Percentiles rank a stretch among this genome's conserved stretches.
phyloP scores from a whole-genome alignment of 2,329 filamentous ascomycete species.

The Xylaria sp. region DNA sequence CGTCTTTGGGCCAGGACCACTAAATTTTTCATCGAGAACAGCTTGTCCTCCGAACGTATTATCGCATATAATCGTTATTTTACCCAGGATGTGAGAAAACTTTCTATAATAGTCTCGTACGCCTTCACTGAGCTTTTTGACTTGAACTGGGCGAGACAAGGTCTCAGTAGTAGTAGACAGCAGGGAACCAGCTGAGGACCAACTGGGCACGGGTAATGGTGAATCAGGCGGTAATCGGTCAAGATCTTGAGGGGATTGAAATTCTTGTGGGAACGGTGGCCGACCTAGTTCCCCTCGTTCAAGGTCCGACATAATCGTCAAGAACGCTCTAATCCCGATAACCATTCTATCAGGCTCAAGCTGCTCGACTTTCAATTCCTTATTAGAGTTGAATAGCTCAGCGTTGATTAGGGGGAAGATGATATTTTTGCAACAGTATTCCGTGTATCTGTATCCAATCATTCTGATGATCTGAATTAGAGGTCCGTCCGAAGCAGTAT shows the following conservation, averaged over 20 bases:
- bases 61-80: constrained; percentile 96
- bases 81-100: constrained; percentile 94
- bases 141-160: constrained; percentile 72
- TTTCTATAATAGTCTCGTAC: constrained; percentile 86
- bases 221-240: constrained; percentile 61
- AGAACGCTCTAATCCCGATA: constrained; percentile 93
- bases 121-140: constrained; percentile 74
- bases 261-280: constrained; percentile 86
- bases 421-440: constrained; percentile 90
- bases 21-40: constrained; percentile 94
- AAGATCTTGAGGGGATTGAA: constrained; percentile 52
- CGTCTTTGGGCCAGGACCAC: constrained; percentile 86
- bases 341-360: constrained; percentile 96
- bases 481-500: constrained; percentile 85
- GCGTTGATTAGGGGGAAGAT: constrained; percentile 97
- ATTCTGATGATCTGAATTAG: constrained; percentile 94
- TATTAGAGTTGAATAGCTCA: constrained; percentile 80
- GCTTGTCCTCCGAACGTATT: constrained; percentile 97
- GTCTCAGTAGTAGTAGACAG: constrained; percentile 65
- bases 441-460: constrained; percentile 91
- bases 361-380: constrained; percentile 87
- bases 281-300: constrained; percentile 81
- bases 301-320: constrained; percentile 91
- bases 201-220: constrained; percentile 58
- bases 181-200: constrained; percentile 44